phyloP scores from a whole-genome alignment of 1,284 basidiomycete species.

The Microbotryum intermedium region DNA sequence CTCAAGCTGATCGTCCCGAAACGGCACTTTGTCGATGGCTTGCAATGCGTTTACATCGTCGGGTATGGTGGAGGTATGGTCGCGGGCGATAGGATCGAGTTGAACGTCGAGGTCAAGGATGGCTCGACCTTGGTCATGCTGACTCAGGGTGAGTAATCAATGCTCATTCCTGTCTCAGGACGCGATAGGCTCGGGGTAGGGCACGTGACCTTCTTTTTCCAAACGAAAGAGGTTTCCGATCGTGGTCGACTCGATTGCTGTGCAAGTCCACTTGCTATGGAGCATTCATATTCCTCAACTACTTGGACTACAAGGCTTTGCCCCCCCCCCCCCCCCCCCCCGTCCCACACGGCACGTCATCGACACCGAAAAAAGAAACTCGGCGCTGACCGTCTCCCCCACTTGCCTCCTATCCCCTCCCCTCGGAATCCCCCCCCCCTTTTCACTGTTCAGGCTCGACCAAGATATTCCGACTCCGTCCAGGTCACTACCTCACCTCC shows the following conservation, averaged over 20 bases:
- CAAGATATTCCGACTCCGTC: constrained; percentile 76
- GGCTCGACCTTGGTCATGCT: constrained; percentile 56
- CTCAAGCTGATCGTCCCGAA: constrained; percentile 65
- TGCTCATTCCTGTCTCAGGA: background rate
- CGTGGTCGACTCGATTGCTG: no score
- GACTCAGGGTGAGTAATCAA: constrained; percentile 57
- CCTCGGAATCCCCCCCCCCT: no score
- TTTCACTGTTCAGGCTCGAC: constrained; percentile 62
- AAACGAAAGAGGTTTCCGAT: no score
- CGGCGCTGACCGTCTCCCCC: no score
- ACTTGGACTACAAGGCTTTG: no score
- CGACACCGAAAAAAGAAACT: no score
- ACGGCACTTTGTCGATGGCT: constrained; percentile 39
- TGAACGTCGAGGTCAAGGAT: constrained; percentile 56
- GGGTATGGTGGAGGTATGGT: constrained; percentile 92
- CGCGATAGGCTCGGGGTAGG: background rate
- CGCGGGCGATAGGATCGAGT: constrained; percentile 65
- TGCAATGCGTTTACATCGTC: constrained; percentile 69
- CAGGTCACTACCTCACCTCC: constrained; percentile 39
- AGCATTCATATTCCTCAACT: no score
- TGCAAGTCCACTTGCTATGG: no score
- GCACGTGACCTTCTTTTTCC: background rate
- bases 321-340: no score
- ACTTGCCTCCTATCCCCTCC: no score
- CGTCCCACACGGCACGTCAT: no score